phyloP scores from a whole-genome alignment of 1,284 basidiomycete genomes.

The Pascua guehoae region DNA sequence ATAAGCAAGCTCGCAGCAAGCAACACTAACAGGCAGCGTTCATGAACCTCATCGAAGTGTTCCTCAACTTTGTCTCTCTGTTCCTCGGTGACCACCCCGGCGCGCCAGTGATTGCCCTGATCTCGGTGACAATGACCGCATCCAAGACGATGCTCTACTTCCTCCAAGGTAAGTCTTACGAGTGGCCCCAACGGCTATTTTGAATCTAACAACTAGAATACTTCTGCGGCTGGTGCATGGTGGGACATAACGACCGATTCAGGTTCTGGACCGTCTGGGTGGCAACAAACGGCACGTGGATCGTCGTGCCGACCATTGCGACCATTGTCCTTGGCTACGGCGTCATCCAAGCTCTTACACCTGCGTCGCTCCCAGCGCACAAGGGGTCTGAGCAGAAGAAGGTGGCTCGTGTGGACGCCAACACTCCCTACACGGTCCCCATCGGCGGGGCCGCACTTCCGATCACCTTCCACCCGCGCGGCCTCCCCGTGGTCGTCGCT shows the following conservation, averaged over 20 bases:
- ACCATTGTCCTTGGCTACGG: conserved; percentile 30
- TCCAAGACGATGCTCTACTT: conserved; percentile 82
- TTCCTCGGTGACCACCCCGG: conserved; percentile 58
- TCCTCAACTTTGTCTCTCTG: conserved; percentile 70
- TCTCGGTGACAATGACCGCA: conserved; percentile 68
- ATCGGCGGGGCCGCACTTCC: conserved; percentile 67
- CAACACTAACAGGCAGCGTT: conserved; percentile 55
- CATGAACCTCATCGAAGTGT: conserved; percentile 74
- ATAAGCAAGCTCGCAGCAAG: too few species aligned
- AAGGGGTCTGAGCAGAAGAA: background rate
- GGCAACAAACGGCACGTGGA: conserved; percentile 63
- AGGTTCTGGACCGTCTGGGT: conserved; percentile 63
- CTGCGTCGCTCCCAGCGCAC: background rate
- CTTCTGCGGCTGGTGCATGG: conserved; percentile 57
- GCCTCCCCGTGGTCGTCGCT: conserved; percentile 62
- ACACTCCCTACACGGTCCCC: conserved; percentile 27
- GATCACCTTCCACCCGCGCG: conserved; percentile 63
- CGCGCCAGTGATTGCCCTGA: conserved; percentile 67
- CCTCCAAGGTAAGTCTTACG: conserved; percentile 57
- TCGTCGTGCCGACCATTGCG: conserved; percentile 35
- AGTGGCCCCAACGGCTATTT: background rate
- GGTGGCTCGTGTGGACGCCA: background rate
- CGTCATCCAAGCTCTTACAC: conserved; percentile 25
- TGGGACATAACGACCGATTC: conserved; percentile 66
- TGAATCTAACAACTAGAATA: conserved; percentile 31